phyloP scores from a whole-genome alignment of 306 rosid species.

The Elaeagnus macrophylla region DNA sequence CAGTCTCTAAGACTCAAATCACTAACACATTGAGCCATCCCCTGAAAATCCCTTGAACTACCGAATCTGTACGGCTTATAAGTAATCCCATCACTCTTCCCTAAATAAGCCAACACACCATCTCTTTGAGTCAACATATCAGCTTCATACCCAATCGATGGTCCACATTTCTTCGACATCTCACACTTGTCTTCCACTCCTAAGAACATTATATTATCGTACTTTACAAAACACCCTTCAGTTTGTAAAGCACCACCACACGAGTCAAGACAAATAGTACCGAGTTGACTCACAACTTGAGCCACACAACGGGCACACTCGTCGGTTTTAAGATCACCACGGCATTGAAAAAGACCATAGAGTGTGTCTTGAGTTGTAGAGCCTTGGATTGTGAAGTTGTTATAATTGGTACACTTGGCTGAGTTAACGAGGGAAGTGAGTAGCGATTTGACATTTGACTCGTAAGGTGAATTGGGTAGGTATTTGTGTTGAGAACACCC shows the following conservation, averaged over 20 bases:
- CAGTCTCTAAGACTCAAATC: constrained; percentile 71
- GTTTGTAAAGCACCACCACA: constrained; percentile 85
- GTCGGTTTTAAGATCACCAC: constrained; percentile 49
- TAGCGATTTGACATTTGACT: constrained; percentile 46
- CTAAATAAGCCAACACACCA: constrained; percentile 43
- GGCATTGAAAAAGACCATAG: constrained; percentile 83
- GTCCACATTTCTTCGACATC: constrained; percentile 67
- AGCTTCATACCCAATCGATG: constrained; percentile 38
- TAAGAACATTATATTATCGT: constrained; percentile 53
- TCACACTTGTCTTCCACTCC: constrained; percentile 80
- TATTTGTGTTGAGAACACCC: constrained; percentile 68
- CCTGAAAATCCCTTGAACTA: constrained; percentile 27
- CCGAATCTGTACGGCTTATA: constrained; percentile 24
- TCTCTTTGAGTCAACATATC: constrained; percentile 44
- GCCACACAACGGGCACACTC: constrained; percentile 60
- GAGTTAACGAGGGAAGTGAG: constrained; percentile 63
- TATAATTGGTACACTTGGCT: constrained; percentile 53
- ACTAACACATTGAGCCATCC: constrained; percentile 76
- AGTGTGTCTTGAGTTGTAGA: constrained; percentile 29
- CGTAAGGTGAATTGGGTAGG: constrained; percentile 48
- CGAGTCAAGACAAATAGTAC: constrained; percentile 44
- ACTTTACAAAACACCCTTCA: constrained; percentile 79
- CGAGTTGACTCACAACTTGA: constrained; percentile 48
- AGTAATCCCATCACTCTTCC: constrained; percentile 30
- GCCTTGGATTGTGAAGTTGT: constrained; percentile 45